Evolutionary conservation across 768 basidiomycete species (phyloP), one percentile per base, ranked within the genome.

Genomic region (Russula emetica): DNA sequence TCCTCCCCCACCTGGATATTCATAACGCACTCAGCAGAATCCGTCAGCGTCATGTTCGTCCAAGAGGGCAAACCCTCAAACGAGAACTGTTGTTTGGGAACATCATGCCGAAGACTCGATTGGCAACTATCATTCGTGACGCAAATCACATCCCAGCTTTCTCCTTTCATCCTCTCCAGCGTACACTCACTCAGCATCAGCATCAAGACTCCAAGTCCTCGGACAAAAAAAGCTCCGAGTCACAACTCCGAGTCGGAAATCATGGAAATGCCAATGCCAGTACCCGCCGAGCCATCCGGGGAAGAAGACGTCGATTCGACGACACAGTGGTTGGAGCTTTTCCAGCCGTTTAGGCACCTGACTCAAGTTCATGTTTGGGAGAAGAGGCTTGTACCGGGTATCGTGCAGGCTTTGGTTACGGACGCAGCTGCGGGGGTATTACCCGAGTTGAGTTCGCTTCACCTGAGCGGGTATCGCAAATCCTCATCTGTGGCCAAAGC

Each of bases 81-180:
- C 45, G 44, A 30, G 10, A 14, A 22, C 16, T 47, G 1, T 14
- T 55, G 32, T 26, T 2, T 50, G 24, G 49, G 13, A n/a, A 49
- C 32, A 16, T 18, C 38, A 2, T 58, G 55, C 62, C 28, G 13
- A 32, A 18, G 26, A 8, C 30, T 58, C 18, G 56, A 63, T 22
- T 53, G 56, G 56, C 50, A 53, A n/a, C 24, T 63, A 7, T 63
- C 62, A 2, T 52, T 34, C 11, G n/a, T 34, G 11, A 24, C 62
- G 18, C 32, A 63, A 20, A 45, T 63, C 18, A 18, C 26, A 11
- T 34, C 2, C 24, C 56, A 58, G 4, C 42, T 63, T 11, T 22
- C 56, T 6, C 56, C 30, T 28, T 10, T 45, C 38, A 40, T 40
- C 20, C 32, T 63, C 9, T 36, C 50, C 42, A 52, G 2, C 8